Base-by-base conservation (phyloP, 176 grass and related monocot species). In the Phoenix roebelenii region DNA sequence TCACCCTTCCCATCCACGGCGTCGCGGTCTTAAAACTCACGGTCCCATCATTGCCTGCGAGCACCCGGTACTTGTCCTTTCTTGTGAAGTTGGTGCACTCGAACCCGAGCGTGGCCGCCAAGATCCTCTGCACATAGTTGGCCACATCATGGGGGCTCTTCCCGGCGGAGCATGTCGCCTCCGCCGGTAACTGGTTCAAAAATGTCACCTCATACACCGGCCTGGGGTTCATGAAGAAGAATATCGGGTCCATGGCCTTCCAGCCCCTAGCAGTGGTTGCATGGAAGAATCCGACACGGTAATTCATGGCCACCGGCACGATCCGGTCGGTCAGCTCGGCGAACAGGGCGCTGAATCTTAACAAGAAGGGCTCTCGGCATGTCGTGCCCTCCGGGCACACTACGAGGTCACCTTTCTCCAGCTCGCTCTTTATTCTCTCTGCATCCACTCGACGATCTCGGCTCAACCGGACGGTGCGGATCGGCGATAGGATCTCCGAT, bases 211-310 rank as follows among this genome's bases (percentile, higher is more conserved):
- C 84, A 55, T 98, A 98, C 5, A 92, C 76, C 0, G 93, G 93
- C 25, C 85, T 59, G 5, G 87, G 87, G 66, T 98, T 90, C 93
- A 98, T 98, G 84, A 98, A 98, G 87, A 98, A 92, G 81, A 92
- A 98, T 60, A 98, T 88, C 3, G 93, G 93, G 52, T 98, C 93
- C 93, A 98, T 98, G 73, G 87, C 87, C 73, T 98, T 98, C 70
- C 81, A 98, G 19, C 88, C 88, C 19, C 87, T 67, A 49, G 93
- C 93, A 59, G 93, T 98, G 22, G 93, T 92, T 15, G 93, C 87
- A 70, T 98, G 84, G 81, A 98, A 98, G 5, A 98, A 76, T 22
- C 82, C 82, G 29, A 98, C 93, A 4, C 73, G 72, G 74, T 92
- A 92, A 66, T 92, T 78, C 18, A 87, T 92, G 3, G 93, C 93